Evolutionary conservation across 176 grass and related monocot genomes (phyloP), one percentile per base, ranked within the genome.

Genomic region (Metroxylon sagu): DNA sequence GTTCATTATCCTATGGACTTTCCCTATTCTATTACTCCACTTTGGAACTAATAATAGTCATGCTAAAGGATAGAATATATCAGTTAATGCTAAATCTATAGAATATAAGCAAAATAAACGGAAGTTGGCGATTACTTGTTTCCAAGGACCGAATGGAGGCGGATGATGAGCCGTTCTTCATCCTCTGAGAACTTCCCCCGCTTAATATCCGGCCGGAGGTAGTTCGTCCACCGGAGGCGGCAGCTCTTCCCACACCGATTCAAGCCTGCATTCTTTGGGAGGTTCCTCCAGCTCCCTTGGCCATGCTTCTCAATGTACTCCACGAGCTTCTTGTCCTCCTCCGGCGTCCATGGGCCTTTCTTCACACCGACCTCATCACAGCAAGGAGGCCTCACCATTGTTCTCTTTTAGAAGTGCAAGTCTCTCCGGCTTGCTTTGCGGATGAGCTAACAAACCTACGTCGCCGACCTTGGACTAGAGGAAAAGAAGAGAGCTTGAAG

Each of bases 321-420:
- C 49, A 67, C 56, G 17, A 76, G 65, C 50, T 76, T 68, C 63
- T 61, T 35, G 57, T 76, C 73, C 73, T 76, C 73, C 64, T 68
- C 52, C 52, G 65, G 52, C 65, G 52, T 68, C 65, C 65, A 68
- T 0, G 65, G 65, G 17, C 65, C 65, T 64, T 77, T 77, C 79
- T 83, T 90, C 72, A 90, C 63, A 3, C 54, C 64, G 1, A 71
- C 55, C 67, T 77, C 74, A 23, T 83, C 74, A 56, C 76, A 77
- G 76, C 83, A 86, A 68, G 87, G 87, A 1, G 87, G 66, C 65
- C 73, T 90, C 64, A 76, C 83, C 87, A 86, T 84, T 23, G 21
- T 23, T 23, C 21, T 23, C 21, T 1, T 23, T 1, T 23, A 23
- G 1, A 23, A 23, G 21, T 23, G 12, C 35, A 12, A 43, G 35